Base-by-base conservation (phyloP, 2,329 filamentous ascomycete species). In the Fusarium cicatricum region DNA sequence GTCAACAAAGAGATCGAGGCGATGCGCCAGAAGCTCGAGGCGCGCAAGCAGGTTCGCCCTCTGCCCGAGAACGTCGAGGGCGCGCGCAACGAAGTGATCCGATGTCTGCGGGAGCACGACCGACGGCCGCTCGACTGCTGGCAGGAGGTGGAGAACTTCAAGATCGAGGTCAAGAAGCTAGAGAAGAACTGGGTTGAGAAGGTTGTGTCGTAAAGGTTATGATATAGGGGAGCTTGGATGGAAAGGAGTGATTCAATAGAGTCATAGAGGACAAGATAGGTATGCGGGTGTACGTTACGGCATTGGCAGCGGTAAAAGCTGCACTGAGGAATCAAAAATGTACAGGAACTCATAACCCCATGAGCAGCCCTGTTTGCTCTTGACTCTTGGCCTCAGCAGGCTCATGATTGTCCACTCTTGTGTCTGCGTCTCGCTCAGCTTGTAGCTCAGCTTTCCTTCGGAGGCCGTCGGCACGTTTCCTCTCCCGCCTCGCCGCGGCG, bases 51-150 rank as follows among this genome's bases (percentile, higher is more conserved):
- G 70, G 78, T 91, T 57, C 82, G 88, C 70, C 80, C 88, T 64
- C 73, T 92, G 64, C 91, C 92, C 65, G 85, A 88, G 60, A 79
- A 79, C 44, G 86, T 97, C 42, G 87, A 91, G 76, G 83, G 81
- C 72, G 91, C 92, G 16, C 89, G 92, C 75, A 81, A 85, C 65
- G 86, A 88, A 55, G 87, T 97, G 51, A 85, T 95, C 60, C 83
- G 85, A 68, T 98, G 94, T 74, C 80, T 98, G 80, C 82, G 90
- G 59, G 83, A 89, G 70, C 89, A 97, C 75, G 93, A 97, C 77
- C 83, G 92, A 62, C 85, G 92, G 74, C 93, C 94, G 73, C 80
- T 97, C 72, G 91, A 97, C 80, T 98, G 94, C 83, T 97, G 91
- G 90, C 84, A 88, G 76, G 92, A 97, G 84, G 92, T 97, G 19